These are phyloP conservation scores for Lathyrus sativus DNA, from an alignment of 306 rosid genomes.

Conservation along the genomic window DNA sequence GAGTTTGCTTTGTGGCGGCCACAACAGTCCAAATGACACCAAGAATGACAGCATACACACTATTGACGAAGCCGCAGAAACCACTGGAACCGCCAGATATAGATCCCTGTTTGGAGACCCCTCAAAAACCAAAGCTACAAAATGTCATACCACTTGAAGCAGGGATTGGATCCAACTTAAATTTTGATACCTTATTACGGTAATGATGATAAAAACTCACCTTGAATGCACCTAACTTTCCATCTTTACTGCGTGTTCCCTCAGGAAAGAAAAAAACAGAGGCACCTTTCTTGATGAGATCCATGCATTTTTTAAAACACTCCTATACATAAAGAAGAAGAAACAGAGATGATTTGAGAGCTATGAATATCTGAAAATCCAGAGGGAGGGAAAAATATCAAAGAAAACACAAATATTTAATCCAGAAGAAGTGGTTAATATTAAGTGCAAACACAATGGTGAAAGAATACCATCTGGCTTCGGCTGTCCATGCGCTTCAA, in stretches of 20 bases:
- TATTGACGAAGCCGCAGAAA: too few relatives aligned
- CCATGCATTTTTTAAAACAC: conserved; percentile 79
- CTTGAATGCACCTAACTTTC: conserved; percentile 84
- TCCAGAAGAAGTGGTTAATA: conserved; percentile 13
- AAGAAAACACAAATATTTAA: conserved; percentile 24
- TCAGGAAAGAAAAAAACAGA: conserved; percentile 95
- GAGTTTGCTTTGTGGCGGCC: too few relatives aligned
- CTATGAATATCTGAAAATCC: not conserved
- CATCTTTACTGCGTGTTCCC: conserved; percentile 93
- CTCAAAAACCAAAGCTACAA: too few relatives aligned
- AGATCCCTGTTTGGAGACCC: too few relatives aligned
- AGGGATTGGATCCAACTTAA: not conserved
- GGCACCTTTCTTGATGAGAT: conserved; percentile 77
- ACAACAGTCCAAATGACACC: too few relatives aligned
- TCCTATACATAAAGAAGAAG: conserved; percentile 57
- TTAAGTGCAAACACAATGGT: not conserved
- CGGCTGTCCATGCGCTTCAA: conserved; percentile 88
- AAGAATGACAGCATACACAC: too few relatives aligned
- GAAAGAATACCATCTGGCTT: conserved; percentile 84
- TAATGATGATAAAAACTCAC: conserved; percentile 44
- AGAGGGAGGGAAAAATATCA: not conserved
- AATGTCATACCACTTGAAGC: too few relatives aligned
- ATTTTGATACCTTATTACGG: not conserved
- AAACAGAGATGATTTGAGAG: conserved; percentile 22
- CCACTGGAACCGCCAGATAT: too few relatives aligned